Conservation (phyloP, 352 stramenopile genomes). For the Globisporangium apiculatum region DNA sequence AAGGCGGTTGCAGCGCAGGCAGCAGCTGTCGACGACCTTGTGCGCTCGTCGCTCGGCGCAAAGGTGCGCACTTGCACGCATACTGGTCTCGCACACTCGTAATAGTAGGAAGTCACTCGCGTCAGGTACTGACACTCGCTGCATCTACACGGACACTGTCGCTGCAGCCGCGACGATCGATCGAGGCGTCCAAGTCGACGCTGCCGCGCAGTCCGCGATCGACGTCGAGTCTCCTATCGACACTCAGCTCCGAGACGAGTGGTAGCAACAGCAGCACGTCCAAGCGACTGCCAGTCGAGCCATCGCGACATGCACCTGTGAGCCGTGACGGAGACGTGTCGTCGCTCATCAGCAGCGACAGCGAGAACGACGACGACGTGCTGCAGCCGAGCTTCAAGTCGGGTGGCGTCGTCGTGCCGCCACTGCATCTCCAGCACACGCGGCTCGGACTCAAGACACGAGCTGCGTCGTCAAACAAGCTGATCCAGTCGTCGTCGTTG, state of each 20-base stretch:
- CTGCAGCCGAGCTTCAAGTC: constrained; percentile 54
- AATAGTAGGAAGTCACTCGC: neutral
- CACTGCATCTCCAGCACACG: constrained; percentile 6
- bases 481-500: constrained; percentile 7
- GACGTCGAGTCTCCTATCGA: constrained; percentile 8
- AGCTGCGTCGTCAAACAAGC: neutral
- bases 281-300: neutral
- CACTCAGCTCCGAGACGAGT: no score
- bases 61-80: constrained; percentile 14
- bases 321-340: constrained; percentile 58
- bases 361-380: constrained; percentile 62
- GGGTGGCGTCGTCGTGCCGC: constrained; percentile 1
- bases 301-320: neutral
- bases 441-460: no score
- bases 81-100: neutral
- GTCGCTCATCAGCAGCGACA: constrained; percentile 74
- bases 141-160: neutral
- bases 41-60: constrained; percentile 20
- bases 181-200: constrained; percentile 17
- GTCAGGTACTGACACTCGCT: neutral
- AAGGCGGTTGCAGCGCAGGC: neutral
- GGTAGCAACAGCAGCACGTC: neutral
- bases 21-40: constrained; percentile 26
- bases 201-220: constrained; percentile 19
- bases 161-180: constrained; percentile 3